phyloP scores from a whole-genome alignment of 1,284 basidiomycete genomes.

The Thecaphora frezii region DNA sequence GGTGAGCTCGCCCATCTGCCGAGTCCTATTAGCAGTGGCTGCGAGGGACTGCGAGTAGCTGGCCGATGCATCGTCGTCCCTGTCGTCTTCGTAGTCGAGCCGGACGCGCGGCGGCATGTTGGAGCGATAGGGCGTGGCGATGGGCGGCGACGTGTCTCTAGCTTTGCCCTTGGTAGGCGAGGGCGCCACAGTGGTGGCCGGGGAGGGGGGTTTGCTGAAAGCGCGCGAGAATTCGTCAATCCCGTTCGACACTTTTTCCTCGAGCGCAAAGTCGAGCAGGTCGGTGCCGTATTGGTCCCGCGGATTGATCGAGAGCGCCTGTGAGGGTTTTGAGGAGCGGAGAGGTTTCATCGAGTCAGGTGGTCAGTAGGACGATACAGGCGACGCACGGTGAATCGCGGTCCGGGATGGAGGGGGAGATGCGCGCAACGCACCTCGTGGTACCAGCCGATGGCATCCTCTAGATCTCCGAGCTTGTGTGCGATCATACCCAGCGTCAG shows the following conservation, averaged over 20 bases:
- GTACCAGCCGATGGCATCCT: slow-evolving; percentile 47
- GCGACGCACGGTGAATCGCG: neutral
- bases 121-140: too few species aligned
- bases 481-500: slow-evolving; percentile 47
- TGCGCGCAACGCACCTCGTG: slow-evolving; percentile 23
- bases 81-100: too few species aligned
- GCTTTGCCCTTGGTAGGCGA: neutral
- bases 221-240: slow-evolving; percentile 9
- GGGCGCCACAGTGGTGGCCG: too few species aligned
- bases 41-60: too few species aligned
- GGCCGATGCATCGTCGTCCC: too few species aligned
- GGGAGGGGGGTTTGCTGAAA: too few species aligned
- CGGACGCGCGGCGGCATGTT: too few species aligned
- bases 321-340: too few species aligned
- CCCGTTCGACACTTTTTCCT: slow-evolving; percentile 35
- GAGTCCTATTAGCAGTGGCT: neutral
- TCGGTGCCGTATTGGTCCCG: slow-evolving; percentile 39
- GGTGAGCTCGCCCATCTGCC: neutral
- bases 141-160: neutral
- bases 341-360: too few species aligned
- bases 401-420: neutral
- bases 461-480: slow-evolving; percentile 40
- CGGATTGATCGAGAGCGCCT: slow-evolving; percentile 37
- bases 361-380: too few species aligned
- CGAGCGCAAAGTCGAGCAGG: slow-evolving; percentile 38